Conservation (phyloP, 1,284 basidiomycete species). For the Trichosporon ovoides region DNA sequence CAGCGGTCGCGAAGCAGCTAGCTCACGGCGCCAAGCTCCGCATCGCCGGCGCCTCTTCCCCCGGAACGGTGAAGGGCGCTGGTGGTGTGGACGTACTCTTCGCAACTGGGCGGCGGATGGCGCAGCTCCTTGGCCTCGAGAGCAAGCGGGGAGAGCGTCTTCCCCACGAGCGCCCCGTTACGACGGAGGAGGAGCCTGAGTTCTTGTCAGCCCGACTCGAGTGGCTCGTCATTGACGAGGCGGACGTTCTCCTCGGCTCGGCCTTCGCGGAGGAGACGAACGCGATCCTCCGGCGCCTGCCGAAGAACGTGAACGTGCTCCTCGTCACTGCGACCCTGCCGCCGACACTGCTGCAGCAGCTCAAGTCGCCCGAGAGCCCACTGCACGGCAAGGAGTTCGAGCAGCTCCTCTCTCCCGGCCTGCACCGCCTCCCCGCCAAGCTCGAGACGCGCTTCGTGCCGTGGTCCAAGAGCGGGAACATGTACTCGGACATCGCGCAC, state of each 20-base stretch:
- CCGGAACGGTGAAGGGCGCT: slow-evolving; percentile 36
- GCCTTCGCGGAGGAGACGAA: slow-evolving; percentile 71
- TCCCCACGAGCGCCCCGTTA: slow-evolving; percentile 58
- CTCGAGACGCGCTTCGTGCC: slow-evolving; percentile 66
- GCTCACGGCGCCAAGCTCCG: slow-evolving; percentile 69
- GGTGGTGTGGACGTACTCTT: slow-evolving; percentile 62
- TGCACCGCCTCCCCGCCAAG: slow-evolving; percentile 68
- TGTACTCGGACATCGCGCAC: slow-evolving; percentile 67
- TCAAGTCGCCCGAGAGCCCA: slow-evolving; percentile 60
- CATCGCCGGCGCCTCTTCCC: slow-evolving; percentile 59
- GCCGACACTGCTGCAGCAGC: slow-evolving; percentile 62
- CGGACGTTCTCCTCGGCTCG: slow-evolving; percentile 78
- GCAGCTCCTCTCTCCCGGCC: slow-evolving; percentile 67
- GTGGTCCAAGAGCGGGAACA: slow-evolving; percentile 68
- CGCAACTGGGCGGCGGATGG: slow-evolving; percentile 69
- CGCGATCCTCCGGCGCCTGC: slow-evolving; percentile 54
- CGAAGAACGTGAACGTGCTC: slow-evolving; percentile 53
- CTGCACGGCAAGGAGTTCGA: slow-evolving; percentile 54
- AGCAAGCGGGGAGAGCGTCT: slow-evolving; percentile 47
- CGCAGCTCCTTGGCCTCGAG: slow-evolving; percentile 65
- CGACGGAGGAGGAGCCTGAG: slow-evolving; percentile 5
- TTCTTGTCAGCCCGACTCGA: slow-evolving; percentile 52
- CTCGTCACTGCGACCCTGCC: slow-evolving; percentile 85
- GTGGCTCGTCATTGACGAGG: slow-evolving; percentile 83
- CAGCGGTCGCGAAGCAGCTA: slow-evolving; percentile 65